A percentile compares a stretch with the other conserved stretches of the same genome.
Conservation (phyloP, 257 asterid species). For the Petrea volubilis region DNA sequence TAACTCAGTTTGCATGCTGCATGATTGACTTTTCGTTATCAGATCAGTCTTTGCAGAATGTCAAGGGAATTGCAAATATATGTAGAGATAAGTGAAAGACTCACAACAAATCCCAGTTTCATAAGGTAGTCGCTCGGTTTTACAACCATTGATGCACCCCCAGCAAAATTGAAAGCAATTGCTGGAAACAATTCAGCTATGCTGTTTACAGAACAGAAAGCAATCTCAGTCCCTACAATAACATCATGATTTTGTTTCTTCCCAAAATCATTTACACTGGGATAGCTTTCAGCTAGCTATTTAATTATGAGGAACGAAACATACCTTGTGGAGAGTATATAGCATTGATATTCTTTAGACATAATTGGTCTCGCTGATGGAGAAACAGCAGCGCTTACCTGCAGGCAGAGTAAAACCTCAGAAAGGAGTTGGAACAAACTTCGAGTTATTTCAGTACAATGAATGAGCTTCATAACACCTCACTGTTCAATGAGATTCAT, state of each 20-base stretch:
- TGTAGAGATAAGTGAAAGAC: slow-evolving; percentile 32
- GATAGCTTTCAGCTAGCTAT: not conserved
- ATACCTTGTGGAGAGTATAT: slow-evolving; percentile 56
- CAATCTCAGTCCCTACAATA: slow-evolving; percentile 9
- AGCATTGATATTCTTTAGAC: slow-evolving; percentile 60
- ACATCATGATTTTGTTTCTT: not conserved
- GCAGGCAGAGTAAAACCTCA: slow-evolving; percentile 23
- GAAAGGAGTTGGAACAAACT: slow-evolving; percentile 25
- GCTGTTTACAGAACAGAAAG: slow-evolving; percentile 42
- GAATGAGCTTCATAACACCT: slow-evolving; percentile 7
- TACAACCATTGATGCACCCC: slow-evolving; percentile 70
- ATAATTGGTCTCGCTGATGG: slow-evolving; percentile 50
- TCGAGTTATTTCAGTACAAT: slow-evolving; percentile 2
- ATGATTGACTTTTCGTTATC: not conserved
- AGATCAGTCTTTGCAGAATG: slow-evolving; percentile 2
- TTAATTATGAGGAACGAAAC: not conserved
- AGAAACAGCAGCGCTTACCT: slow-evolving; percentile 70
- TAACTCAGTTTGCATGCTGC: not conserved
- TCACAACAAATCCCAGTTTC: slow-evolving; percentile 65
- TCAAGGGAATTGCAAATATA: not conserved
- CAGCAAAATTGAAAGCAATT: slow-evolving; percentile 73
- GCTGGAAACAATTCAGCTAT: slow-evolving; percentile 62
- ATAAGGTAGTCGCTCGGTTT: slow-evolving; percentile 80
- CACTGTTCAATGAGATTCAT: slow-evolving; percentile 12
- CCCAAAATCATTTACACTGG: not conserved